These are phyloP conservation scores for Stephania cephalantha DNA, from an alignment of 164 flowering plant genomes.

Conservation along the genomic window DNA sequence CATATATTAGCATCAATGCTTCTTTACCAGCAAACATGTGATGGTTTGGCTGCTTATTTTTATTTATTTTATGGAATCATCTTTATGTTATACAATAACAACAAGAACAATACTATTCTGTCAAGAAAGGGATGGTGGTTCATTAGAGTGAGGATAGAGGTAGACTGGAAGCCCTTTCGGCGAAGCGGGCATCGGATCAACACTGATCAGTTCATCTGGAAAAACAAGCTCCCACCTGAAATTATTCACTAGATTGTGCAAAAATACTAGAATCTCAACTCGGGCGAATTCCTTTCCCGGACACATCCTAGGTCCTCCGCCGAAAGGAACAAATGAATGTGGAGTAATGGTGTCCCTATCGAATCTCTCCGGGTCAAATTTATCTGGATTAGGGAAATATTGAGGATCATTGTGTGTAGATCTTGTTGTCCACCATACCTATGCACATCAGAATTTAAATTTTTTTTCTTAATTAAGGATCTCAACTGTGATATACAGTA, in stretches of 20 bases:
- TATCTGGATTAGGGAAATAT: constrained; percentile 15
- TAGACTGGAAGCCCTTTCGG: constrained; percentile 14
- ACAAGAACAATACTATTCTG: too few relatives aligned
- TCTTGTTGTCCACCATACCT: constrained; percentile 14
- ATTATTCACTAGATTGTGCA: constrained; percentile 11
- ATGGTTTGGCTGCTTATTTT: too few relatives aligned
- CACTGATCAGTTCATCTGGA: constrained; percentile 12
- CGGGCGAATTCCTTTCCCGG: constrained; percentile 17
- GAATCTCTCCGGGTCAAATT: constrained; percentile 16
- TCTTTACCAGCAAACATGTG: too few relatives aligned
- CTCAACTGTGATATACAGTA: background rate
- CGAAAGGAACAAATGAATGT: constrained; percentile 15
- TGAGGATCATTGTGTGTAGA: constrained; percentile 11
- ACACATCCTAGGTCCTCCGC: constrained; percentile 20
- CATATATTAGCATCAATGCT: too few relatives aligned
- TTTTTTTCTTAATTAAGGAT: background rate
- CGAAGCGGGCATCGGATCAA: constrained; percentile 13
- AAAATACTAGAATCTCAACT: constrained; percentile 13
- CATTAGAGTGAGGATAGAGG: constrained; percentile 12
- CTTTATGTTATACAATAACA: background rate
- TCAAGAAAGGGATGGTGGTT: background rate
- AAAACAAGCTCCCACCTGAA: constrained; percentile 16
- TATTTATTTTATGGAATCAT: too few relatives aligned
- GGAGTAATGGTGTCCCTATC: constrained; percentile 7
- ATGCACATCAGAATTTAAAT: background rate